Base-by-base conservation (phyloP, 2,329 filamentous ascomycete genomes). In the Calonectria pauciramosa region DNA sequence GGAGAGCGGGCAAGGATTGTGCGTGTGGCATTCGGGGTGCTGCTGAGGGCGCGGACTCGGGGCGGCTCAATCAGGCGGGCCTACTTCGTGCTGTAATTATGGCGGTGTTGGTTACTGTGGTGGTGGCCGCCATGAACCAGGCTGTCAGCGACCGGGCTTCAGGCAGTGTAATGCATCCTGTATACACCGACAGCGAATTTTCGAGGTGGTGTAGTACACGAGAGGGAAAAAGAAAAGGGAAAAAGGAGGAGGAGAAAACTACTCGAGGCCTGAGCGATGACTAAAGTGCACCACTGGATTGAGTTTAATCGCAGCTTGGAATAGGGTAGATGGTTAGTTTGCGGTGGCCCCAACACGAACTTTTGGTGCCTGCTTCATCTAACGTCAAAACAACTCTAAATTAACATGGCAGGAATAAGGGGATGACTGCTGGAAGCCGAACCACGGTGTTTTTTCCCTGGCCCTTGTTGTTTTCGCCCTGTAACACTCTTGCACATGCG, bases 381-480 rank as follows among this genome's bases (percentile, higher is more conserved):
- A 51, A 56, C 38, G 71, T 64, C 41, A 38, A 56, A 72, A 72
- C 65, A 72, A 72, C 65, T 72, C 65, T 72, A 72, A 72, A 72
- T 72, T 67, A 51, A 36, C 36, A 47, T 60, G 52, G 36, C 26
- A 38, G 49, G 36, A 23, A n/a, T n/a, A 64, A 52, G 36, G 51
- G 41, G 26, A 56, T 52, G 26, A 36, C 30, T n/a, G 2, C 32
- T 30, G 26, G 36, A 3, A 28, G 18, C 34, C n/a, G 4, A 18
- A 16, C 20, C n/a, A 63, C 32, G 3, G 3, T 11, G 13, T n/a
- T 36, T 64, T 56, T 26, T n/a, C n/a, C 23, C 10, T 9, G n/a
- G 9, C 6, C 23, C 7, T 26, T 32, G 23, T 16, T 26, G 23
- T n/a, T n/a, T 30, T 6, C 41, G 26, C 23, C n/a, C 16, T 47